Evolutionary conservation across 176 grass and related monocot genomes (phyloP).

Genomic region (Carex cristatella): DNA sequence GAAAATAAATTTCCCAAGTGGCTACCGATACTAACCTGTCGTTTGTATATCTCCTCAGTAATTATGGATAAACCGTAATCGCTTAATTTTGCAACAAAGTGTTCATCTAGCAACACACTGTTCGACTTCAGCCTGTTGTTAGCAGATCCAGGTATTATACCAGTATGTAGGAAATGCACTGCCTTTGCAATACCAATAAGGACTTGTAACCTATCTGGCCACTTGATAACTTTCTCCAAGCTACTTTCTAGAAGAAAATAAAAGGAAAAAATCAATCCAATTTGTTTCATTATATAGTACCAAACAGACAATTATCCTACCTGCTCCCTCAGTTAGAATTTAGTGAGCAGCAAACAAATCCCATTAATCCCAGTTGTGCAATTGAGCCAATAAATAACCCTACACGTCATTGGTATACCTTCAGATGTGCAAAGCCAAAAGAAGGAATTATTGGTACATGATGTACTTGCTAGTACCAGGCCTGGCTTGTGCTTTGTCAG

Average conservation of each 20-base stretch:
- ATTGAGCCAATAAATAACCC: not conserved
- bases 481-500: not conserved
- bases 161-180: slow-evolving; percentile 92
- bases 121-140: slow-evolving; percentile 71
- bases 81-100: slow-evolving; percentile 70
- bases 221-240: slow-evolving; percentile 67
- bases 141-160: slow-evolving; percentile 95
- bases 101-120: slow-evolving; percentile 83
- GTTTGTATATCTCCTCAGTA: slow-evolving; percentile 85
- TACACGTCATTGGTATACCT: not conserved
- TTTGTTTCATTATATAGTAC: not conserved
- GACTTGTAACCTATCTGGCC: slow-evolving; percentile 62
- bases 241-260: slow-evolving; percentile 42
- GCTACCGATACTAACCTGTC: slow-evolving; percentile 41
- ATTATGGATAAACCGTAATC: slow-evolving; percentile 94
- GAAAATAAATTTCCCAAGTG: slow-evolving; percentile 3
- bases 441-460: not conserved
- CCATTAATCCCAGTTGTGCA: not conserved
- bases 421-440: not conserved
- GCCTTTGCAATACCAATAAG: slow-evolving; percentile 84
- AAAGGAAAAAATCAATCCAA: slow-evolving; percentile 17
- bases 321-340: not conserved
- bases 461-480: not conserved
- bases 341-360: not conserved
- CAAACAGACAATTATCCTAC: not conserved